Percentiles rank a stretch among this genome's conserved stretches.
Conservation (phyloP, 208 protist species). For the Leishmania martiniquensis region DNA sequence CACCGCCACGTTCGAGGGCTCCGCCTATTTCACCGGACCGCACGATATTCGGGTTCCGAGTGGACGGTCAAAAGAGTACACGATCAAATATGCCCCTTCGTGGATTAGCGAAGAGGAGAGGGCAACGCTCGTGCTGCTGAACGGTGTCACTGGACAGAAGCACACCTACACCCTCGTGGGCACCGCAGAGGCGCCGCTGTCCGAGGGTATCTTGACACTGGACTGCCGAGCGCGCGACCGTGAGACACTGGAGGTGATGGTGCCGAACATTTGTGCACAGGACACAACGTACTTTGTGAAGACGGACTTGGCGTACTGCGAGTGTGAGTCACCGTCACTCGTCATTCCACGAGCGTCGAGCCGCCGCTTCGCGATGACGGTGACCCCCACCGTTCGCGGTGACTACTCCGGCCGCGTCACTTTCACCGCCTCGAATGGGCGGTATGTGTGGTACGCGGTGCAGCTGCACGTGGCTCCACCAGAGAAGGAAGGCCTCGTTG, state of each 20-base stretch:
- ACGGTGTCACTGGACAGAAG: slow-evolving; percentile 84
- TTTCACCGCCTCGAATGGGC: slow-evolving; percentile 70
- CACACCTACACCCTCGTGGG: slow-evolving; percentile 87
- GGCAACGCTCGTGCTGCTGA: slow-evolving; percentile 84
- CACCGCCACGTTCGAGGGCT: slow-evolving; percentile 69
- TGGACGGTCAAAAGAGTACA: slow-evolving; percentile 77
- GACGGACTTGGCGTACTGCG: slow-evolving; percentile 85
- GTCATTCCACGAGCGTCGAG: slow-evolving; percentile 51
- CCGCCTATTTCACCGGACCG: slow-evolving; percentile 80
- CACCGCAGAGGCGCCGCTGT: slow-evolving; percentile 87
- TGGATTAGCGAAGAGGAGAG: slow-evolving; percentile 68
- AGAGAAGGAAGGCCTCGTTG: slow-evolving; percentile 85
- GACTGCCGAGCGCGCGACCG: slow-evolving; percentile 84
- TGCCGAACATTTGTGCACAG: slow-evolving; percentile 73
- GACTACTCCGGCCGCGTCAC: slow-evolving; percentile 84
- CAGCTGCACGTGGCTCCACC: slow-evolving; percentile 82
- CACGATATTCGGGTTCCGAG: slow-evolving; percentile 79
- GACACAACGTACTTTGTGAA: slow-evolving; percentile 84
- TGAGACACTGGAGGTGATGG: slow-evolving; percentile 51
- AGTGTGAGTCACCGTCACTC: slow-evolving; percentile 61
- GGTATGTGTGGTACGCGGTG: slow-evolving; percentile 93
- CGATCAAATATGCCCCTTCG: slow-evolving; percentile 83
- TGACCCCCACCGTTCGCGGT: slow-evolving; percentile 84
- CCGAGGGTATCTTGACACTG: slow-evolving; percentile 80
- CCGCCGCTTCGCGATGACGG: slow-evolving; percentile 75